These are phyloP conservation scores for Leccinum brunneo-olivaceum DNA, from an alignment of 1,284 basidiomycete genomes.

Conservation along the genomic window DNA sequence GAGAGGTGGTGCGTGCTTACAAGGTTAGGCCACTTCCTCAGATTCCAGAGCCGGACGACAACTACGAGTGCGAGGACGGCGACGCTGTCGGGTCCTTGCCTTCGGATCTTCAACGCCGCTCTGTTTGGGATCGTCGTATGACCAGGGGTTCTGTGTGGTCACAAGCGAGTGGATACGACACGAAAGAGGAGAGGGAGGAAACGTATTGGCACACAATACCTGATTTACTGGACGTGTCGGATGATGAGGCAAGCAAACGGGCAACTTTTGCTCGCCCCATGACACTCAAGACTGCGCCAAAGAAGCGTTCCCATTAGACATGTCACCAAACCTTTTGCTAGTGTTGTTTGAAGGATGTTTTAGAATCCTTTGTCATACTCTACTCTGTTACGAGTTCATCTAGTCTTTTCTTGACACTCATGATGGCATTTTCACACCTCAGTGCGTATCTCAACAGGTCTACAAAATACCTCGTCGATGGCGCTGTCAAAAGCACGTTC, in stretches of 20 bases:
- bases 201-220: constrained; percentile 1
- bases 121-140: constrained; percentile 8
- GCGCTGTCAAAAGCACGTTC: constrained; percentile 31
- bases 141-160: constrained; percentile 23
- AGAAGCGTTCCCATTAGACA: too few species aligned
- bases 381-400: too few species aligned
- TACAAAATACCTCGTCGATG: constrained; percentile 29
- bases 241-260: constrained; percentile 2
- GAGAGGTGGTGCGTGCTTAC: constrained; percentile 1
- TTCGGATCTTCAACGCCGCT: background rate
- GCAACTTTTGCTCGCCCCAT: background rate
- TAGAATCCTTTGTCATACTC: too few species aligned
- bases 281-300: too few species aligned
- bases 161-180: constrained; percentile 17
- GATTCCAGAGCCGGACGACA: constrained; percentile 1
- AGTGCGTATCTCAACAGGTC: constrained; percentile 33
- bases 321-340: too few species aligned
- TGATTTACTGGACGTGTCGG: background rate
- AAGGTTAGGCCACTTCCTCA: constrained; percentile 10
- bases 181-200: constrained; percentile 7
- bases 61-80: constrained; percentile 9
- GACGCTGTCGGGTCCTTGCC: background rate
- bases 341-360: constrained; percentile 9
- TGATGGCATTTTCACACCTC: constrained; percentile 32
- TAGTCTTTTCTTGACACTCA: too few species aligned